These are phyloP conservation scores for Rhypophila decipiens DNA, from an alignment of 495 filamentous ascomycete species.

Conservation along the genomic window DNA sequence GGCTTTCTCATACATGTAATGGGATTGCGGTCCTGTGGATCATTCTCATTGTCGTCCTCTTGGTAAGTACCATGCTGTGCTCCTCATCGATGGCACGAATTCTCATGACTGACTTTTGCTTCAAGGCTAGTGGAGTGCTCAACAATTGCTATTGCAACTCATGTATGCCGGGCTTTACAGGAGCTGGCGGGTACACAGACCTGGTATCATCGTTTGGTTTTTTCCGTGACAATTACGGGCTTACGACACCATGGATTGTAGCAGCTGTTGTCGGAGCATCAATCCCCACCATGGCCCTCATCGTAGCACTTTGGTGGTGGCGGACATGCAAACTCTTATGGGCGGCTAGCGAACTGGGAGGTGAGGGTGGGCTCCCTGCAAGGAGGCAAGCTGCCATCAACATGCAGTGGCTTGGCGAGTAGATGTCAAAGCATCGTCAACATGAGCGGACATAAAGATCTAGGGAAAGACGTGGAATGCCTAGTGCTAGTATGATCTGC, in stretches of 20 bases:
- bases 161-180: too few relatives aligned
- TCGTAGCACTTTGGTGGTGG: not conserved
- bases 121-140: conserved; percentile 33
- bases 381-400: not conserved
- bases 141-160: conserved; percentile 9
- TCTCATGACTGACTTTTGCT: not conserved
- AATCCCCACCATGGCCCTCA: not conserved
- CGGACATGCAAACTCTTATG: not conserved
- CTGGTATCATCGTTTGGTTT: conserved; percentile 8
- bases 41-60: not conserved
- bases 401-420: not conserved
- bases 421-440: too few relatives aligned
- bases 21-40: not conserved
- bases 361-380: too few relatives aligned
- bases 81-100: too few relatives aligned
- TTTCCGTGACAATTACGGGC: conserved; percentile 4
- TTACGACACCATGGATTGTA: not conserved
- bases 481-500: too few relatives aligned
- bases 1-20: not conserved
- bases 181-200: conserved; percentile 21
- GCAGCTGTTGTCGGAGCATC: not conserved
- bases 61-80: not conserved
- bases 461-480: too few relatives aligned
- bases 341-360: not conserved
- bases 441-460: too few relatives aligned